These are phyloP conservation scores for Xylariales sp. DNA, from an alignment of 2,329 filamentous ascomycete genomes.

Conservation along the genomic window DNA sequence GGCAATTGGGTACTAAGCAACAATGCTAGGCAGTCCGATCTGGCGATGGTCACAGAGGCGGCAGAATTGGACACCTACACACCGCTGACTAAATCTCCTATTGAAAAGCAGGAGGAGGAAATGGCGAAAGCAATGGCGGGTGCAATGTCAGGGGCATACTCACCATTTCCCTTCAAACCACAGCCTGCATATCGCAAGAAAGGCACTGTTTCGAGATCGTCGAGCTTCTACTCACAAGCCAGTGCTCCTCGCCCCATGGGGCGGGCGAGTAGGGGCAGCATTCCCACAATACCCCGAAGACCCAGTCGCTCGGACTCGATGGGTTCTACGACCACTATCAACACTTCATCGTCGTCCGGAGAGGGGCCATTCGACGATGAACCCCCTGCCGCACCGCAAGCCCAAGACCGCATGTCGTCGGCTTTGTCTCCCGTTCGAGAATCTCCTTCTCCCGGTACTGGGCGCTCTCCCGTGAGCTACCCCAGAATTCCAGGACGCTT, in stretches of 20 bases:
- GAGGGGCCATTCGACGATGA: conserved; percentile 25
- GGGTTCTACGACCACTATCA: conserved; percentile 33
- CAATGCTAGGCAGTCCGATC: conserved; percentile 20
- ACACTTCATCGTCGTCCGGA: conserved; percentile 15
- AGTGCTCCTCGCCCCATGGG: conserved; percentile 15
- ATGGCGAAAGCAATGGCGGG: conserved; percentile 14
- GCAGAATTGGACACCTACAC: conserved; percentile 24
- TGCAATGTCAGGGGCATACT: conserved; percentile 16
- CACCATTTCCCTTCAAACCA: conserved; percentile 16
- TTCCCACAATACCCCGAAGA: conserved; percentile 13
- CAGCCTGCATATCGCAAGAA: conserved; percentile 23
- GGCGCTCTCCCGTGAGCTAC: conserved; percentile 27
- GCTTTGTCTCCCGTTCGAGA: conserved; percentile 46
- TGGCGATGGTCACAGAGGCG: conserved; percentile 12
- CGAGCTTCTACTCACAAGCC: conserved; percentile 33
- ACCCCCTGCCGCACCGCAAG: conserved; percentile 25
- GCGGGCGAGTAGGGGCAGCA: conserved; percentile 12
- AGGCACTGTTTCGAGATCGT: conserved; percentile 21
- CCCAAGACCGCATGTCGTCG: conserved; percentile 19
- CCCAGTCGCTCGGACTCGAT: conserved; percentile 21
- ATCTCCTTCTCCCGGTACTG: conserved; percentile 30
- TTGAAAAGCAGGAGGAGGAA: conserved; percentile 20
- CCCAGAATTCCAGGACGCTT: conserved; percentile 21
- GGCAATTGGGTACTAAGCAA: conserved; percentile 51
- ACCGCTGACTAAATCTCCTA: conserved; percentile 23